A percentile compares a stretch with the other conserved stretches of the same genome.
Evolutionary conservation across 768 basidiomycete species (phyloP).

Genomic region (Mycena venus): DNA sequence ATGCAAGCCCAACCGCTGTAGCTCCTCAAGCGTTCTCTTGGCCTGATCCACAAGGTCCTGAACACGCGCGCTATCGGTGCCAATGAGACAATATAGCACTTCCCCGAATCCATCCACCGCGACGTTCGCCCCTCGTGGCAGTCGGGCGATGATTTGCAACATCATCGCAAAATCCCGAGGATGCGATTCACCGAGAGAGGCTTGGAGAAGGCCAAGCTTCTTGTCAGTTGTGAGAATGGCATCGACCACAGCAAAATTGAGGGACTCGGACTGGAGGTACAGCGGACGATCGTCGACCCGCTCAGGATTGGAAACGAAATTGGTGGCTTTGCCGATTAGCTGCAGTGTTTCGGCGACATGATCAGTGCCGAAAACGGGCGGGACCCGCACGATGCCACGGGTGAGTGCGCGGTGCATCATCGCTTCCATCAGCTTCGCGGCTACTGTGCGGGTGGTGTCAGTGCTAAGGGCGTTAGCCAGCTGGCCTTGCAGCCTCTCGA

Average conservation of each 20-base stretch:
- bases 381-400: conserved; percentile 8
- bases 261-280: conserved; percentile 6
- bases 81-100: conserved; percentile 2
- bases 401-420: conserved; percentile 10
- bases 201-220: conserved; percentile 8
- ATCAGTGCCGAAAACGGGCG: not conserved
- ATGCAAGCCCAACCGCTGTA: not conserved
- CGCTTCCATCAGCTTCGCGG: conserved; percentile 7
- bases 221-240: conserved; percentile 4
- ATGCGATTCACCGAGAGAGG: conserved; percentile 1
- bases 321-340: conserved; percentile 5
- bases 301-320: not conserved
- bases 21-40: not conserved
- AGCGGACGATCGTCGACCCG: conserved; percentile 3
- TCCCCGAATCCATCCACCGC: not conserved
- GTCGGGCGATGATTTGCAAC: conserved; percentile 5
- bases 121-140: not conserved
- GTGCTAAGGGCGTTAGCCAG: conserved; percentile 1
- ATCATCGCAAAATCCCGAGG: conserved; percentile 1
- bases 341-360: not conserved
- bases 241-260: not conserved
- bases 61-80: not conserved
- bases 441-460: not conserved
- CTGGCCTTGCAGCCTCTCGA: not conserved
- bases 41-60: not conserved